Conservation (phyloP, 2,329 filamentous ascomycete genomes). For the Verticillium dahliae region DNA sequence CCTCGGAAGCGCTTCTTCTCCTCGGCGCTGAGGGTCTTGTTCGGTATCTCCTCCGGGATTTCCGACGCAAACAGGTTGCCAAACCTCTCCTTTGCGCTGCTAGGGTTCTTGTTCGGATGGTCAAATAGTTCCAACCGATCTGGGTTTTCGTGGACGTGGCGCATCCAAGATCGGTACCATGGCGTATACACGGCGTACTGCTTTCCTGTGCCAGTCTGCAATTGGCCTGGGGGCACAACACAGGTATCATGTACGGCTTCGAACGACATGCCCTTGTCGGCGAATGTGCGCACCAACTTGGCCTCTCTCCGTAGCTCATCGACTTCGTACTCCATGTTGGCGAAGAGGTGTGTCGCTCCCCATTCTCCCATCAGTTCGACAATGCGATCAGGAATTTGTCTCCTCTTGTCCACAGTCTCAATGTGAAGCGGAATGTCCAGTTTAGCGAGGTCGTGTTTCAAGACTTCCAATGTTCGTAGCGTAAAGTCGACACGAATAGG, state of each 20-base stretch:
- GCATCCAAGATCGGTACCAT: conserved; percentile 74
- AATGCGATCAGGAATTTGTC: conserved; percentile 53
- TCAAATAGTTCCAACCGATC: conserved; percentile 59
- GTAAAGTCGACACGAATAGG: conserved; percentile 74
- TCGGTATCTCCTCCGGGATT: conserved; percentile 56
- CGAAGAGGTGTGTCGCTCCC: conserved; percentile 68
- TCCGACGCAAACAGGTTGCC: conserved; percentile 49
- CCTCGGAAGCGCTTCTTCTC: conserved; percentile 50
- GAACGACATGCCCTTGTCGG: conserved; percentile 60
- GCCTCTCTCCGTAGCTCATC: conserved; percentile 80
- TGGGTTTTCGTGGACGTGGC: conserved; percentile 62
- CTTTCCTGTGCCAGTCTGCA: conserved; percentile 62
- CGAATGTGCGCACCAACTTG: conserved; percentile 52
- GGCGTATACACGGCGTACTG: conserved; percentile 82
- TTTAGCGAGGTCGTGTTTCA: conserved; percentile 60
- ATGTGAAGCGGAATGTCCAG: conserved; percentile 74
- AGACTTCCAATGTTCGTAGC: conserved; percentile 59
- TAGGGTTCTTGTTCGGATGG: conserved; percentile 29
- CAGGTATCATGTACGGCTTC: conserved; percentile 76
- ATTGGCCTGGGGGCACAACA: conserved; percentile 66
- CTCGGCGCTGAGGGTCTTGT: conserved; percentile 53
- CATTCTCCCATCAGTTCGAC: conserved; percentile 62
- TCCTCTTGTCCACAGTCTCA: conserved; percentile 63
- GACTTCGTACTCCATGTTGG: conserved; percentile 87
- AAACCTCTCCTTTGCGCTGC: conserved; percentile 34